phyloP scores from a whole-genome alignment of 1,284 basidiomycete genomes.

The Rhodotorula mucilaginosa region DNA sequence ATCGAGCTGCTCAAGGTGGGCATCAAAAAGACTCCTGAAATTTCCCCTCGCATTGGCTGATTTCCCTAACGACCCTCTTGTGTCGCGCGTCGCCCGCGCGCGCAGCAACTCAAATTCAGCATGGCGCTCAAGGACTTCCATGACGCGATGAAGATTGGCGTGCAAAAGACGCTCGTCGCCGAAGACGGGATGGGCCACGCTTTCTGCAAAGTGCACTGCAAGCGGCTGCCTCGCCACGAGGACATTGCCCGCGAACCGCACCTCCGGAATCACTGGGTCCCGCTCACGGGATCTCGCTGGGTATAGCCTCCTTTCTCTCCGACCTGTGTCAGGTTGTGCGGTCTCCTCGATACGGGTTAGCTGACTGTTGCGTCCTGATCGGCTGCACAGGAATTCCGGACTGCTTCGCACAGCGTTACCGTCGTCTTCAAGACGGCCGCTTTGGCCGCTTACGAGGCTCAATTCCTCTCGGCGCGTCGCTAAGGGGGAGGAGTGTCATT shows the following conservation, averaged over 20 bases:
- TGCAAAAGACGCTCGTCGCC: constrained; percentile 32
- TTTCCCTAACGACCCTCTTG: too few relatives aligned
- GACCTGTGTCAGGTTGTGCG: too few relatives aligned
- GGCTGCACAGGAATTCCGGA: constrained; percentile 27
- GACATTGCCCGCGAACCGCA: constrained; percentile 21
- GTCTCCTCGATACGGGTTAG: too few relatives aligned
- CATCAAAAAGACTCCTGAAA: not conserved
- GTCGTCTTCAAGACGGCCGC: constrained; percentile 36
- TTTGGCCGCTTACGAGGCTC: constrained; percentile 25
- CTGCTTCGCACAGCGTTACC: constrained; percentile 27
- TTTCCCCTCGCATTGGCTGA: not conserved
- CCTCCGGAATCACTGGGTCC: constrained; percentile 30
- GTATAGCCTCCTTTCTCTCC: not conserved
- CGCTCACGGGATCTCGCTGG: constrained; percentile 29
- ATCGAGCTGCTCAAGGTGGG: constrained; percentile 32
- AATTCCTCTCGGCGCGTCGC: constrained; percentile 12
- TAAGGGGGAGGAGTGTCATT: not conserved
- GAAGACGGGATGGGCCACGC: constrained; percentile 37
- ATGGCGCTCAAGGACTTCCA: constrained; percentile 37
- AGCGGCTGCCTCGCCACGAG: constrained; percentile 26
- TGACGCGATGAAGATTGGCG: constrained; percentile 23
- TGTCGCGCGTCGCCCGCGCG: too few relatives aligned
- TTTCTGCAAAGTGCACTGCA: constrained; percentile 35
- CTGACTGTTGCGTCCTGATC: not conserved
- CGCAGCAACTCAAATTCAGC: constrained; percentile 30